phyloP scores from a whole-genome alignment of 192 early-diverging fungal species.

The Podila minutissima region DNA sequence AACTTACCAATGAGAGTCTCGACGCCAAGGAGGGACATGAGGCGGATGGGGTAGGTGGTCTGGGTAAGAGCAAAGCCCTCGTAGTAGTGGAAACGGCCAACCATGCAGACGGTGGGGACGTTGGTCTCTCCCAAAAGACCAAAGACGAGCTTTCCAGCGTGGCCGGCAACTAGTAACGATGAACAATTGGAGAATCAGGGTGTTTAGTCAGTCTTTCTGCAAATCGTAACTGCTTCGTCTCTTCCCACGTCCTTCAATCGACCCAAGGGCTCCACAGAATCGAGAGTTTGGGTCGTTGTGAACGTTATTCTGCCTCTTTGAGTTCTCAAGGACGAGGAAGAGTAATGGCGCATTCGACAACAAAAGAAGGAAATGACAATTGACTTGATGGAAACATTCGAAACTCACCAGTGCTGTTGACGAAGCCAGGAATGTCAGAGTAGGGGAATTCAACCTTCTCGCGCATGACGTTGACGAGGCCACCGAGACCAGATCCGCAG shows the following conservation, averaged over 20 bases:
- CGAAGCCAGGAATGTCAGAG: conserved; percentile 88
- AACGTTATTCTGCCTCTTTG: too few relatives aligned
- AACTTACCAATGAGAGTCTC: conserved; percentile 70
- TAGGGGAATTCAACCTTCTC: conserved; percentile 73
- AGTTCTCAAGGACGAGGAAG: too few relatives aligned
- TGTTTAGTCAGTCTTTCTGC: too few relatives aligned
- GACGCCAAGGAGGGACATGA: conserved; percentile 85
- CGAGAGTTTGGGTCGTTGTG: too few relatives aligned
- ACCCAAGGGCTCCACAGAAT: too few relatives aligned
- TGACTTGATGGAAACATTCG: neutral
- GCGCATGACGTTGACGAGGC: conserved; percentile 75
- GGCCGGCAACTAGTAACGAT: conserved; percentile 65
- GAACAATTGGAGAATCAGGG: neutral
- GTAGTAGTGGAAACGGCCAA: conserved; percentile 92
- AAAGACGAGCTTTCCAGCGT: conserved; percentile 86
- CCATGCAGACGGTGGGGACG: conserved; percentile 79
- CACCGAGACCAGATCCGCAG: conserved; percentile 86
- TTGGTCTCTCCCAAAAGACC: conserved; percentile 76
- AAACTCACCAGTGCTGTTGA: conserved; percentile 72
- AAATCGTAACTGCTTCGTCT: too few relatives aligned
- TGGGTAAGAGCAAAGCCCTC: conserved; percentile 86
- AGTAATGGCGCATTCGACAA: neutral
- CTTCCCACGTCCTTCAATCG: neutral
- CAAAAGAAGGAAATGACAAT: neutral
- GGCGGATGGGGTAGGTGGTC: conserved; percentile 86